phyloP scores from a whole-genome alignment of 169 alveolate genomes.

The Theileria orientalis region DNA sequence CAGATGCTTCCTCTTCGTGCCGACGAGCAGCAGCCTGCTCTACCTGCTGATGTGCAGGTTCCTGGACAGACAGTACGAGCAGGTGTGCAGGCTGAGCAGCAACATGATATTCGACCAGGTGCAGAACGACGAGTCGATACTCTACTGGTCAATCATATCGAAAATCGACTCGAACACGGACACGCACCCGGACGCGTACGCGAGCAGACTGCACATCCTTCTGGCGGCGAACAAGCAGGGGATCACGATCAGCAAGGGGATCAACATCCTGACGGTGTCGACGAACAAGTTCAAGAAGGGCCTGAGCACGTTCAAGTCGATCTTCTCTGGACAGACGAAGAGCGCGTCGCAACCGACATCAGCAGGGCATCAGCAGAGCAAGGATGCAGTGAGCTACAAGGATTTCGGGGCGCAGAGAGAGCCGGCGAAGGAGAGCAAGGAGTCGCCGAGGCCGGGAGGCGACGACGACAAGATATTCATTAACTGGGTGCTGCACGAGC shows the following conservation, averaged over 20 bases:
- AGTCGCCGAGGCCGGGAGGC: no score
- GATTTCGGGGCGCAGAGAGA: background rate
- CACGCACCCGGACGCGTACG: constrained; percentile 63
- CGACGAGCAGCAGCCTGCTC: constrained; percentile 51
- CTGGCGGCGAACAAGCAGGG: constrained; percentile 64
- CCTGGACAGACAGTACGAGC: constrained; percentile 65
- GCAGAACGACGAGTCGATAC: constrained; percentile 50
- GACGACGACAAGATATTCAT: constrained; percentile 15
- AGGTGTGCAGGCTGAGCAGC: constrained; percentile 59
- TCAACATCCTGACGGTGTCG: constrained; percentile 24
- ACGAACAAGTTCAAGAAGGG: constrained; percentile 7
- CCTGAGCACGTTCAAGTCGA: constrained; percentile 21
- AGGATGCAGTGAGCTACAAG: background rate
- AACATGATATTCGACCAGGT: constrained; percentile 45
- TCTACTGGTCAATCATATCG: constrained; percentile 56
- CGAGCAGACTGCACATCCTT: constrained; percentile 60
- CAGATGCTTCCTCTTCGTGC: constrained; percentile 58
- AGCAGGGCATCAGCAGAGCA: background rate
- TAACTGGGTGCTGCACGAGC: constrained; percentile 57
- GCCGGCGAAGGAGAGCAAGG: background rate
- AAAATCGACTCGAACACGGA: constrained; percentile 44
- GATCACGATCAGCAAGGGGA: constrained; percentile 44
- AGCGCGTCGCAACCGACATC: background rate
- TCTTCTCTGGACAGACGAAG: constrained; percentile 6
- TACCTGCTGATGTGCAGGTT: constrained; percentile 60